These are phyloP conservation scores for Cyphellophora europaea DNA, from an alignment of 2,329 filamentous ascomycete genomes.

Conservation along the genomic window DNA sequence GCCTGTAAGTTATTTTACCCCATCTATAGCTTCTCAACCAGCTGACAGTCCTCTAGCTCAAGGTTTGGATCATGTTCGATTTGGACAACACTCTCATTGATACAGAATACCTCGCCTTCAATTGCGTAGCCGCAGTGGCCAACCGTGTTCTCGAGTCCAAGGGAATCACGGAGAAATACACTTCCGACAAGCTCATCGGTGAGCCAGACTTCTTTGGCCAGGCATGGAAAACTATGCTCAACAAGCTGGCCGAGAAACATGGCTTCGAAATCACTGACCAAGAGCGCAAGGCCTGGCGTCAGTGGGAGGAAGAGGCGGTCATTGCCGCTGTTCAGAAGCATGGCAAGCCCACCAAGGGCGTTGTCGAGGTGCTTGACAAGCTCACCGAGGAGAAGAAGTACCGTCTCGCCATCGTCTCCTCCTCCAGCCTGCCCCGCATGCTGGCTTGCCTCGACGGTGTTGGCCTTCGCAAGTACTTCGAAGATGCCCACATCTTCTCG, in stretches of 20 bases:
- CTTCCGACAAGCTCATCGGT: slow-evolving; percentile 64
- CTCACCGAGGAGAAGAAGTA: slow-evolving; percentile 56
- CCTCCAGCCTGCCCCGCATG: slow-evolving; percentile 69
- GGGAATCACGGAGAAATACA: slow-evolving; percentile 60
- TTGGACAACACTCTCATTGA: slow-evolving; percentile 85
- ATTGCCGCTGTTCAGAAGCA: slow-evolving; percentile 67
- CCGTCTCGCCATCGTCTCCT: slow-evolving; percentile 70
- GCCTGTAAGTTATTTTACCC: no score
- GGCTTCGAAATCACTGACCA: slow-evolving; percentile 58
- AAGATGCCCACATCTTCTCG: slow-evolving; percentile 65
- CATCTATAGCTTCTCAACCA: no score
- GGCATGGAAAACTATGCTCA: slow-evolving; percentile 68
- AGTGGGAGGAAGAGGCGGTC: slow-evolving; percentile 70
- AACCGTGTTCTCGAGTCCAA: slow-evolving; percentile 71
- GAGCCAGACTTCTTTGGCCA: slow-evolving; percentile 92
- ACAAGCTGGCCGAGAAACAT: slow-evolving; percentile 58
- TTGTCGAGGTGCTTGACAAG: slow-evolving; percentile 57
- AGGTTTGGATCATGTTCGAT: slow-evolving; percentile 59
- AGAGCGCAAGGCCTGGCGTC: slow-evolving; percentile 66
- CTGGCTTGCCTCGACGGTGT: slow-evolving; percentile 70
- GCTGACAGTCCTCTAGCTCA: no score
- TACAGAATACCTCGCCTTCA: slow-evolving; percentile 83
- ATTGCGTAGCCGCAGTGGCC: slow-evolving; percentile 80
- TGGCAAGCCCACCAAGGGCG: slow-evolving; percentile 59
- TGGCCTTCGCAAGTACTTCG: slow-evolving; percentile 71